Conservation (phyloP, 345 rosid genomes). For the Rhodamnia rubescens region DNA sequence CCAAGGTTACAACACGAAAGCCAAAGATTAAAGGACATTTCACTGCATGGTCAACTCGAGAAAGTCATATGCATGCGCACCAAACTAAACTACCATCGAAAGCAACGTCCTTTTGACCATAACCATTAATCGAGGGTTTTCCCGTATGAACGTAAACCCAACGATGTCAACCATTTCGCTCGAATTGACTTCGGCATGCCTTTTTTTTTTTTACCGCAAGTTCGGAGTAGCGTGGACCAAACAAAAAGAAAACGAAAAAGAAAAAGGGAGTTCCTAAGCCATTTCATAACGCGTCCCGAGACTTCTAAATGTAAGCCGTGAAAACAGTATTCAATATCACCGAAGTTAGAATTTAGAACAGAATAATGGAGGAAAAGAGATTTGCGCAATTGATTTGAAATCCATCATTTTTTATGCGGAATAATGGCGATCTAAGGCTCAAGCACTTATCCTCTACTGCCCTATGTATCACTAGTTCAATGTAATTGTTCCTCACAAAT, state of each 20-base stretch:
- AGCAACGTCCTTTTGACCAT: neutral
- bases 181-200: neutral
- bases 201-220: neutral
- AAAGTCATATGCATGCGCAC: neutral
- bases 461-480: too few species aligned
- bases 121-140: neutral
- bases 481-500: too few species aligned
- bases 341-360: too few species aligned
- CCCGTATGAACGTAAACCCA: neutral
- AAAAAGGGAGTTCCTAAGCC: neutral
- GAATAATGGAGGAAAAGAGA: too few species aligned
- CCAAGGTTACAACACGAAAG: neutral
- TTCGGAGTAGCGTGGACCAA: neutral
- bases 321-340: too few species aligned
- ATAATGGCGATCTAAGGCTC: too few species aligned
- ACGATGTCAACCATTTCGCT: neutral
- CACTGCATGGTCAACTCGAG: neutral
- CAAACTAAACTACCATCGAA: neutral
- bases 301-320: neutral
- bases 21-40: neutral
- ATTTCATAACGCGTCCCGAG: neutral
- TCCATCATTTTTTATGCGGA: too few species aligned
- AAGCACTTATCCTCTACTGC: too few species aligned
- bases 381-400: too few species aligned
- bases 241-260: neutral